Conservation (phyloP, 192 early-diverging fungal species). For the Dispira parvispora region DNA sequence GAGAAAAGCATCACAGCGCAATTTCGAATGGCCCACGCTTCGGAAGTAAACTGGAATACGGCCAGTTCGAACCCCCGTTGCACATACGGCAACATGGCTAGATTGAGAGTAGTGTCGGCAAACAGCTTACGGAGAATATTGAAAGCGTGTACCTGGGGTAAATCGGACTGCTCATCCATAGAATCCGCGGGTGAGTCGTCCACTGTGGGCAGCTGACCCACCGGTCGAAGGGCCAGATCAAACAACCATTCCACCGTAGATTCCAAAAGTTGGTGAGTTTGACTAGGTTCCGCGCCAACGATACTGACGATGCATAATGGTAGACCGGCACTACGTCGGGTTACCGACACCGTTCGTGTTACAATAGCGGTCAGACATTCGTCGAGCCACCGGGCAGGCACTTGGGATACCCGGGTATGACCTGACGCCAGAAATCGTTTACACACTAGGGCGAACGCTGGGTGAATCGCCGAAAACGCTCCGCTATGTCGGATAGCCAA, state of each 20-base stretch:
- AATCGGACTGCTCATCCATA: slow-evolving; percentile 50
- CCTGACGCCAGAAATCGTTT: slow-evolving; percentile 42
- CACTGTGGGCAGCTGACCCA: slow-evolving; percentile 15
- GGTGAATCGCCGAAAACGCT: slow-evolving; percentile 78
- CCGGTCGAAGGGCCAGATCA: slow-evolving; percentile 29
- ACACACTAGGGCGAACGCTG: slow-evolving; percentile 56
- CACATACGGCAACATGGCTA: slow-evolving; percentile 54
- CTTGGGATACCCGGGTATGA: slow-evolving; percentile 25
- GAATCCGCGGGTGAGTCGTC: neutral
- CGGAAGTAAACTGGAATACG: slow-evolving; percentile 65
- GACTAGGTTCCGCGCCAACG: slow-evolving; percentile 46
- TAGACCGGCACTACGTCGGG: slow-evolving; percentile 77
- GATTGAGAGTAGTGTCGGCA: slow-evolving; percentile 60
- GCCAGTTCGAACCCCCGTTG: slow-evolving; percentile 60
- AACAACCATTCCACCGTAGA: slow-evolving; percentile 53
- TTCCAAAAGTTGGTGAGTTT: slow-evolving; percentile 37
- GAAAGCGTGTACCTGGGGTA: slow-evolving; percentile 86
- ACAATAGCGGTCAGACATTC: slow-evolving; percentile 58
- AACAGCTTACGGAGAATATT: slow-evolving; percentile 76
- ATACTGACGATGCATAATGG: slow-evolving; percentile 77
- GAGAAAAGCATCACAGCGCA: slow-evolving; percentile 87
- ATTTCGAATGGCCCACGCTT: slow-evolving; percentile 81
- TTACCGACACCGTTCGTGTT: slow-evolving; percentile 65
- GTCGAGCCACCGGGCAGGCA: slow-evolving; percentile 61
- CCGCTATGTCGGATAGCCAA: slow-evolving; percentile 79